A percentile compares a stretch with the other conserved stretches of the same genome.
These are phyloP conservation scores for Sclerospora graminicola DNA, from an alignment of 352 stramenopile species.

Conservation along the genomic window DNA sequence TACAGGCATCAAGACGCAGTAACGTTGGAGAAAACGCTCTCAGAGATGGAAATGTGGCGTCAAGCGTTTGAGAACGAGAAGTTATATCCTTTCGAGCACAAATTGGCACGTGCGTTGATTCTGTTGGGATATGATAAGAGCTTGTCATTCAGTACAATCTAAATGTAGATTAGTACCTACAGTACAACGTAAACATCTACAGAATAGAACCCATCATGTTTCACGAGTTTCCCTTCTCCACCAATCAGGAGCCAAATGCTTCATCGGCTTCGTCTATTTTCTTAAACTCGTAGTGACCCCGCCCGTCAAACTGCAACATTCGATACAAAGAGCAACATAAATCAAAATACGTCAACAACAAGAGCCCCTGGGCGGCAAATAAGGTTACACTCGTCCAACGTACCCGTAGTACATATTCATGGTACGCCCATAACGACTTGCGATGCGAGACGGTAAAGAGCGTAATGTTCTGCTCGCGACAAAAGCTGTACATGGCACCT, in stretches of 20 bases:
- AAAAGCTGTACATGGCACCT: slow-evolving; percentile 80
- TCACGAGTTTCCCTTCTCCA: too few species aligned
- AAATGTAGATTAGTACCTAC: too few species aligned
- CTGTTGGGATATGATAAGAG: too few species aligned
- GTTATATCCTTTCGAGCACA: too few species aligned
- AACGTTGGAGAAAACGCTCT: too few species aligned
- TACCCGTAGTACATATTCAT: slow-evolving; percentile 79
- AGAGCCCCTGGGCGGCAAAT: background rate
- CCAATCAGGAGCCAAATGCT: slow-evolving; percentile 56
- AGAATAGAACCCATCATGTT: too few species aligned
- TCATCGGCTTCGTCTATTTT: slow-evolving; percentile 71
- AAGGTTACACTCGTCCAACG: slow-evolving; percentile 15
- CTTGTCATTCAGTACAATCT: too few species aligned
- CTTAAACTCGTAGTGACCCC: slow-evolving; percentile 81
- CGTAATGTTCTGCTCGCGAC: slow-evolving; percentile 83
- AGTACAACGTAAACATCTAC: too few species aligned
- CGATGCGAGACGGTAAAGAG: slow-evolving; percentile 88
- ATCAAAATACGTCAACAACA: background rate
- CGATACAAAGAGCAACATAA: slow-evolving; percentile 4
- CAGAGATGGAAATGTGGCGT: too few species aligned
- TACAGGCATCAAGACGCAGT: too few species aligned
- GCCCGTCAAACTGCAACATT: slow-evolving; percentile 60
- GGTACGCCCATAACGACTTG: slow-evolving; percentile 86
- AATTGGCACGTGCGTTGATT: too few species aligned
- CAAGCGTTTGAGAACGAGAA: too few species aligned